Conservation (phyloP, 2,329 filamentous ascomycete species). For the Macrophomina pseudophaseolina region DNA sequence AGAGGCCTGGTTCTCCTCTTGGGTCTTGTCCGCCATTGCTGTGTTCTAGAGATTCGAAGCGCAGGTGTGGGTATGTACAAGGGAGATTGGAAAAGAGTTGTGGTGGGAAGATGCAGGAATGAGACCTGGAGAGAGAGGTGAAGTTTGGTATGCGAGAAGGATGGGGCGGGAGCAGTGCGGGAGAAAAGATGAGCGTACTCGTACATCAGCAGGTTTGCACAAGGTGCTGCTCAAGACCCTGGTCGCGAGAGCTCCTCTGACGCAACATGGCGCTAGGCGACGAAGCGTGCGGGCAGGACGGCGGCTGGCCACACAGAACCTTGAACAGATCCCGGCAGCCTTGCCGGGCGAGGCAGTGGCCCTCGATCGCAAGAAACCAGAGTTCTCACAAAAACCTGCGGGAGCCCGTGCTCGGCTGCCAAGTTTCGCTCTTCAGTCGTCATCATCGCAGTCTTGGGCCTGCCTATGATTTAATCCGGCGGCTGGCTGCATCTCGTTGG, state of each 20-base stretch:
- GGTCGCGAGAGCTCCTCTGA: constrained; percentile 22
- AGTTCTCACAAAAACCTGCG: constrained; percentile 17
- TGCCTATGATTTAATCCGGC: constrained; percentile 20
- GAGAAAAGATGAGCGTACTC: constrained; percentile 22
- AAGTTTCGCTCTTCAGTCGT: constrained; percentile 24
- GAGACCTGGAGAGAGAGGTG: background rate
- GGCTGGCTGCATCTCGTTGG: constrained; percentile 14
- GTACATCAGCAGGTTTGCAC: constrained; percentile 25
- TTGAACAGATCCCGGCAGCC: constrained; percentile 7
- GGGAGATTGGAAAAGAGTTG: background rate
- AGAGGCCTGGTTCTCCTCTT: constrained; percentile 32
- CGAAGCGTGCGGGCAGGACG: constrained; percentile 10
- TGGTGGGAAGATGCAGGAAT: background rate
- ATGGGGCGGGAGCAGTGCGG: constrained; percentile 13
- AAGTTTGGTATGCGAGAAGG: background rate
- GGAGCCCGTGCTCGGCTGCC: constrained; percentile 25
- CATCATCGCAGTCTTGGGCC: background rate
- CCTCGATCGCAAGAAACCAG: constrained; percentile 12
- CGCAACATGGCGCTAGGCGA: constrained; percentile 21
- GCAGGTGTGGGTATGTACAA: constrained; percentile 17
- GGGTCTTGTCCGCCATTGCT: constrained; percentile 32
- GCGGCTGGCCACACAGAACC: constrained; percentile 9
- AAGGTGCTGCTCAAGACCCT: constrained; percentile 18
- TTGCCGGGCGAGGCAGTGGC: background rate
- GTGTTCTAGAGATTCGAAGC: background rate